Base-by-base conservation (phyloP, 352 stramenopile genomes). In the Pythium monospermum region DNA sequence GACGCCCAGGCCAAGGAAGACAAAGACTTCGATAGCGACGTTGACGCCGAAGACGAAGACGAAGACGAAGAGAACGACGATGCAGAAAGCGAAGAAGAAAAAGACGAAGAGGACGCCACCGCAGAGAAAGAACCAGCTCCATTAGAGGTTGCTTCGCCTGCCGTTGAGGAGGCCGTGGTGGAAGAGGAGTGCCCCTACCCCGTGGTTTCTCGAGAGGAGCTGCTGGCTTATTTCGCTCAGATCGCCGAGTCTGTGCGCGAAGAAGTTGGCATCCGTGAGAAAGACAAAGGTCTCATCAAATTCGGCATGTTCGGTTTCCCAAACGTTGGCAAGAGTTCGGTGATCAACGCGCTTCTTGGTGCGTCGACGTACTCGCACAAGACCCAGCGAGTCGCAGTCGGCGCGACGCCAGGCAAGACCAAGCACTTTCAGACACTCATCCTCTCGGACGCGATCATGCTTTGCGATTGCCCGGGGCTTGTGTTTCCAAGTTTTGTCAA, bases 361-460 rank as follows among this genome's bases (percentile, higher is more conserved):
- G 94, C 90, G 41, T 98, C 93, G 12, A 97, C 96, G 41, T 94
- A 94, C 61, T 88, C 84, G 28, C 96, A 99, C 76, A 90, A 92
- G 62, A 91, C 89, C 4, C 90, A 97, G 45, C 92, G 97, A 49
- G 97, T 99, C 18, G 97, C 83, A 23, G 97, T 99, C 13, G 96
- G 95, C 41, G 83, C 94, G 22, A 99, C 98, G 31, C 97, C 97
- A 7, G 97, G 97, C 55, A 99, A 99, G 69, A 99, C 97, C 6
- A 99, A 99, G 69, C 97, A 99, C 76, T 99, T 99, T 58, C 97
- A 99, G 87, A 99, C 97, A 36, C 74, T 99, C 35, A 74, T 98
- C 10, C 64, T 99, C 16, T 98, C 92, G 19, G 85, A 98, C 68
- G 79, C 75, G 50, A 96, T 99, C 56, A 97, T 99, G 83, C 81